phyloP scores from a whole-genome alignment of 257 asterid species.

The Nicotiana tomentosiformis region DNA sequence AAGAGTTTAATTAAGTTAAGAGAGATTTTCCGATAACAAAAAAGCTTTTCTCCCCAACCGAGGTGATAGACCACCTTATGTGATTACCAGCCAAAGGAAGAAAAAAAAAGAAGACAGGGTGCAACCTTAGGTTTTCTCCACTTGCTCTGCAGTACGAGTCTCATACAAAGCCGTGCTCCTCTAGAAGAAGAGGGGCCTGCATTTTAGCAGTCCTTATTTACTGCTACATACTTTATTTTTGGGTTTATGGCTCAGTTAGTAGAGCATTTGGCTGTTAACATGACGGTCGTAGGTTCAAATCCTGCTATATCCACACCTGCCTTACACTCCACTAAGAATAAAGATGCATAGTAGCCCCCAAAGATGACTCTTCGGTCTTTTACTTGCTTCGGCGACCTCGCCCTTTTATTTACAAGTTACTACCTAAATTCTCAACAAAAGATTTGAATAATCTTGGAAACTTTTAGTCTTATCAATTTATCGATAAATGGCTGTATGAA shows the following conservation, averaged over 20 bases:
- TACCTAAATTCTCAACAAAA: background rate
- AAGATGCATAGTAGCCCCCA: background rate
- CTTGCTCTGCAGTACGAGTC: background rate
- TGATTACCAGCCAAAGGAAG: background rate
- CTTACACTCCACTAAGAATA: background rate
- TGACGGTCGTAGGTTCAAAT: background rate
- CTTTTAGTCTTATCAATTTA: background rate
- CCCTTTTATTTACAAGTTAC: background rate
- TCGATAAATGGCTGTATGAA: background rate
- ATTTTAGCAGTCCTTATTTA: background rate
- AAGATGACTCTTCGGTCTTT: background rate
- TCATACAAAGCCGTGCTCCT: background rate
- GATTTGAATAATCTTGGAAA: background rate
- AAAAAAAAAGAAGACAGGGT: too few species aligned
- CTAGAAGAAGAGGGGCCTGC: background rate
- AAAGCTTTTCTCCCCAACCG: background rate
- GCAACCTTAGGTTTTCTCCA: background rate
- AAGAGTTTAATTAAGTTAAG: background rate
- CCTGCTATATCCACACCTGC: background rate
- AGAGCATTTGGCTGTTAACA: background rate
- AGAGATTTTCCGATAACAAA: background rate
- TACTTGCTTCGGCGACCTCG: background rate
- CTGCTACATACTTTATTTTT: background rate
- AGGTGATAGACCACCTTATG: background rate
- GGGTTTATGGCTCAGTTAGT: background rate